Evolutionary conservation across 805 yeast genomes (phyloP).

Genomic region (Candida berthetii): DNA sequence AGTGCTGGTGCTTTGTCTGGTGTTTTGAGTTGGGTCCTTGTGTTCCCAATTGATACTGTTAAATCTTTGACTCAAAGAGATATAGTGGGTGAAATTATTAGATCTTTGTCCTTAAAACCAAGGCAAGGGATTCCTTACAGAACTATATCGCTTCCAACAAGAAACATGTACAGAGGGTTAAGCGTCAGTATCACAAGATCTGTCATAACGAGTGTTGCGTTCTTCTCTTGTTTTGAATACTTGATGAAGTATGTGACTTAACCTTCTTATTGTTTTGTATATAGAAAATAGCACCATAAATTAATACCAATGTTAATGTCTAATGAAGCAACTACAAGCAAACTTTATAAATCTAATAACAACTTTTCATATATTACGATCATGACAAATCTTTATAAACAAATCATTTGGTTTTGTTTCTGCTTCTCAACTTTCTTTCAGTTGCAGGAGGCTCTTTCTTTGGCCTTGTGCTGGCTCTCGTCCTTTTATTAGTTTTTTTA

Average conservation of each 20-base stretch:
- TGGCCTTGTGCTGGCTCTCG: neutral
- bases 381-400: too few relatives aligned
- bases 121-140: slow-evolving; percentile 26
- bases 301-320: too few relatives aligned
- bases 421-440: slow-evolving; percentile 7
- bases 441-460: neutral
- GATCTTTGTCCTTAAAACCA: slow-evolving; percentile 41
- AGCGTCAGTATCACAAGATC: slow-evolving; percentile 72
- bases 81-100: slow-evolving; percentile 58
- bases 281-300: too few relatives aligned
- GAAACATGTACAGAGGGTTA: slow-evolving; percentile 66
- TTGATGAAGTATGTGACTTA: slow-evolving; percentile 50
- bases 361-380: too few relatives aligned
- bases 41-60: slow-evolving; percentile 78
- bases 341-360: too few relatives aligned
- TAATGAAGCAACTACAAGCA: too few relatives aligned
- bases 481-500: neutral
- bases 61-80: slow-evolving; percentile 74
- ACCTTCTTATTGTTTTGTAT: slow-evolving; percentile 2
- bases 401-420: slow-evolving; percentile 9
- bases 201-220: slow-evolving; percentile 65
- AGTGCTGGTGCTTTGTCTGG: slow-evolving; percentile 84
- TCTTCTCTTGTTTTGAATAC: slow-evolving; percentile 67
- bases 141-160: slow-evolving; percentile 31
- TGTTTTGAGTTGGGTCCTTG: slow-evolving; percentile 62